These are phyloP conservation scores for Arachis stenosperma DNA, from an alignment of 306 rosid genomes.

Conservation along the genomic window DNA sequence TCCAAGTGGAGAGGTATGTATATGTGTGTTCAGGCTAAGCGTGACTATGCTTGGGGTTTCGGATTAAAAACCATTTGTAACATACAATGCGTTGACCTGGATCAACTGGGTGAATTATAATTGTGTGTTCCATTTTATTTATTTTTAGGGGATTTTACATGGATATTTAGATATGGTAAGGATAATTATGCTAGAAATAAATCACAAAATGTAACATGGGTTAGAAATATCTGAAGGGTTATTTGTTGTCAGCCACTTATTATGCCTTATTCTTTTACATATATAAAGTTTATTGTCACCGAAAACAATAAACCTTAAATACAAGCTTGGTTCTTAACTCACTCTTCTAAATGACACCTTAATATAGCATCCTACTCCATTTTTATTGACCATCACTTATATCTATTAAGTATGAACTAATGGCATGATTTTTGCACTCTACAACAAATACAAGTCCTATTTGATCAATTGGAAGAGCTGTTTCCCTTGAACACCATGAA, in stretches of 20 bases:
- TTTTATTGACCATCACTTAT: background rate
- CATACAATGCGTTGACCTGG: constrained; percentile 1
- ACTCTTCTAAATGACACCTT: background rate
- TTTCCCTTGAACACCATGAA: background rate
- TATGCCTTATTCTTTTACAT: background rate
- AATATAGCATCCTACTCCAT: background rate
- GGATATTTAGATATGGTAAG: background rate
- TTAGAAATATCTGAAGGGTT: constrained; percentile 9
- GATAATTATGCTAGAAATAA: background rate
- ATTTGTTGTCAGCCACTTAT: background rate
- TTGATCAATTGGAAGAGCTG: background rate
- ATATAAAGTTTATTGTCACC: constrained; percentile 41
- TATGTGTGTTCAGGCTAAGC: background rate
- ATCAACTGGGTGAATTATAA: background rate
- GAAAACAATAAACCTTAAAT: background rate
- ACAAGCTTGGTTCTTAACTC: background rate
- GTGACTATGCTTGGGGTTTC: background rate
- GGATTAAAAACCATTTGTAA: background rate
- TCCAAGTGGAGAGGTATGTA: constrained; percentile 84
- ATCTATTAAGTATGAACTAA: background rate
- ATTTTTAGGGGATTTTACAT: constrained; percentile 17
- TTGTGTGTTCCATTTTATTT: constrained; percentile 11
- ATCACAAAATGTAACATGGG: background rate
- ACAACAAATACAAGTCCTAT: too few species aligned
- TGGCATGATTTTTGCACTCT: background rate